phyloP scores from a whole-genome alignment of 306 rosid genomes.

The Trichosanthes cucumerina region DNA sequence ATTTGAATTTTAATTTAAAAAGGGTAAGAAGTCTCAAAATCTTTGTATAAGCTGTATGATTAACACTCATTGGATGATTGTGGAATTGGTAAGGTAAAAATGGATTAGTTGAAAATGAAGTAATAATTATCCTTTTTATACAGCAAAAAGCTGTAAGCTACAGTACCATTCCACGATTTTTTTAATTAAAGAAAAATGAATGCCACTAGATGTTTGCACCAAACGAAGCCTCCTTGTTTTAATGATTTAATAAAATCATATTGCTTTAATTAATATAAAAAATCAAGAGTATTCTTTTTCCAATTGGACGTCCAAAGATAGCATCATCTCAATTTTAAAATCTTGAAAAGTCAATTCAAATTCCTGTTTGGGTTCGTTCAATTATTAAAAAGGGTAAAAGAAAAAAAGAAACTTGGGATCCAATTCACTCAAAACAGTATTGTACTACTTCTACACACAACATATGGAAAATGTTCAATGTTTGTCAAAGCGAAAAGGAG shows the following conservation, averaged over 20 bases:
- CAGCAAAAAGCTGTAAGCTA: neutral
- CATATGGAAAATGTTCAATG: neutral
- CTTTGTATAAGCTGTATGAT: neutral
- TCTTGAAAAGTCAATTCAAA: neutral
- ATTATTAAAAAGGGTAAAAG: neutral
- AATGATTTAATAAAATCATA: neutral
- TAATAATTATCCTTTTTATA: neutral
- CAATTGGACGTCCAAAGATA: neutral
- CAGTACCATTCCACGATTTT: neutral
- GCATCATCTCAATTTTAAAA: neutral
- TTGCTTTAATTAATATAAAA: neutral
- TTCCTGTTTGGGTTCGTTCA: neutral
- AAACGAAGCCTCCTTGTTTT: neutral
- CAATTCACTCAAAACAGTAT: neutral
- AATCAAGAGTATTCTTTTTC: neutral
- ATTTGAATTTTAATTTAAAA: too few species aligned
- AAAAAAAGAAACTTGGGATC: neutral
- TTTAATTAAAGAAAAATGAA: neutral
- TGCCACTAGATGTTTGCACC: neutral
- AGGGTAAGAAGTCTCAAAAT: neutral
- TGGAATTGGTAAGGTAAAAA: neutral
- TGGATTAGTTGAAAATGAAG: neutral
- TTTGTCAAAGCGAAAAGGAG: constrained; percentile 1
- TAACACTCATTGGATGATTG: neutral
- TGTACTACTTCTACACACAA: neutral